Evolutionary conservation across 2,329 filamentous ascomycete genomes (phyloP).

Genomic region (Diaporthe citriasiana): DNA sequence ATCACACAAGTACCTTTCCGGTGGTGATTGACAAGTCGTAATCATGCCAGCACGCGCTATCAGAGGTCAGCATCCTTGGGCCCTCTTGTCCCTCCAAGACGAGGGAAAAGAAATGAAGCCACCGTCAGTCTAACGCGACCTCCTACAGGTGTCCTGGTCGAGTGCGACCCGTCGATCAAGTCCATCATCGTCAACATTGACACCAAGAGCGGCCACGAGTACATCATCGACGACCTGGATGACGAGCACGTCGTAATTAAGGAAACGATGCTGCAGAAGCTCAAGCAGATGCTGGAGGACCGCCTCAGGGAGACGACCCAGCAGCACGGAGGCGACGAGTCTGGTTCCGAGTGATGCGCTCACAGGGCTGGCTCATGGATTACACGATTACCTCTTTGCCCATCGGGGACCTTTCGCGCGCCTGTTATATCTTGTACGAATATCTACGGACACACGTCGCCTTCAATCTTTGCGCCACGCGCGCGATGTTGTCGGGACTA

Average conservation of each 20-base stretch:
- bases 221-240: conserved; percentile 85
- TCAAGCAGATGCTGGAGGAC: conserved; percentile 78
- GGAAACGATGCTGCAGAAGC: conserved; percentile 76
- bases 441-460: not conserved
- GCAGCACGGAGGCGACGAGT: conserved; percentile 65
- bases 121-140: conserved; percentile 34
- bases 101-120: conserved; percentile 16
- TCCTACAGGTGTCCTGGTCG: conserved; percentile 78
- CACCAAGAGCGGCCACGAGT: conserved; percentile 77
- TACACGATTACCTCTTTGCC: not conserved
- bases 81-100: not conserved
- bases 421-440: not conserved
- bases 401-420: not conserved
- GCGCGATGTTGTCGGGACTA: not conserved
- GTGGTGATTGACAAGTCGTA: conserved; percentile 39
- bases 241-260: conserved; percentile 83
- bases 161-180: conserved; percentile 90
- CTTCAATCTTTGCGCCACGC: not conserved
- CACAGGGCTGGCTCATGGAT: not conserved
- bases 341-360: conserved; percentile 61
- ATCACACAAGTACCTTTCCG: not conserved
- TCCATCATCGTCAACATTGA: conserved; percentile 87
- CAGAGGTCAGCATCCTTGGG: conserved; percentile 58
- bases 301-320: conserved; percentile 63
- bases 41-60: conserved; percentile 69